Conservation (phyloP, 1,284 basidiomycete species). For the Xanthoconium separans region DNA sequence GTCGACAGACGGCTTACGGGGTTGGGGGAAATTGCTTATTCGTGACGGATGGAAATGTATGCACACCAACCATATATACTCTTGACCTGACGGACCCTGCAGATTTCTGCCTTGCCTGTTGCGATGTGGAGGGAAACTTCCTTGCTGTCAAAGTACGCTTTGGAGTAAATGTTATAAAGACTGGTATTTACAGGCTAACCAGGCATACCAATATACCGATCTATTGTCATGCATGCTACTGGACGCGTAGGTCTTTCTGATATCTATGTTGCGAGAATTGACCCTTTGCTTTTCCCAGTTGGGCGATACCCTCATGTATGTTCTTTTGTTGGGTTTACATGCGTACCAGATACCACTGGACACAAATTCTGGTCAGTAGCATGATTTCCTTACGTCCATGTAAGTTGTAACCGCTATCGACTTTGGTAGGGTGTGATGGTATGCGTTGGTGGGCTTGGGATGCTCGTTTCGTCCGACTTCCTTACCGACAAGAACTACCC, state of each 20-base stretch:
- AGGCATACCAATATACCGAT: slow-evolving; percentile 86
- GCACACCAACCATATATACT: slow-evolving; percentile 20
- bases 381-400: background rate
- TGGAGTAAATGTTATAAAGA: background rate
- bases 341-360: slow-evolving; percentile 78
- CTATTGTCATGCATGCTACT: slow-evolving; percentile 85
- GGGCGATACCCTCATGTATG: slow-evolving; percentile 85
- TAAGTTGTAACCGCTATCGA: background rate
- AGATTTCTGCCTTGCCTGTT: slow-evolving; percentile 77
- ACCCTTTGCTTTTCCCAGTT: slow-evolving; percentile 39
- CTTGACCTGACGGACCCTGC: slow-evolving; percentile 3
- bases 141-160: slow-evolving; percentile 66
- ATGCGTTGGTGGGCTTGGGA: slow-evolving; percentile 72
- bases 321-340: slow-evolving; percentile 82
- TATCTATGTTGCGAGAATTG: slow-evolving; percentile 3
- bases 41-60: slow-evolving; percentile 84
- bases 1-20: slow-evolving; percentile 66
- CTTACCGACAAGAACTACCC: slow-evolving; percentile 69
- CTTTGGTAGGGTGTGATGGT: slow-evolving; percentile 62
- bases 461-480: slow-evolving; percentile 74
- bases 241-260: slow-evolving; percentile 59
- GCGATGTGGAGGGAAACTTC: slow-evolving; percentile 85
- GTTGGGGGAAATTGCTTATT: slow-evolving; percentile 70
- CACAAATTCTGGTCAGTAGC: slow-evolving; percentile 64
- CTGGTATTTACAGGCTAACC: background rate